Evolutionary conservation across 495 filamentous ascomycete genomes (phyloP).

Genomic region (Chaetomidium leptoderma): DNA sequence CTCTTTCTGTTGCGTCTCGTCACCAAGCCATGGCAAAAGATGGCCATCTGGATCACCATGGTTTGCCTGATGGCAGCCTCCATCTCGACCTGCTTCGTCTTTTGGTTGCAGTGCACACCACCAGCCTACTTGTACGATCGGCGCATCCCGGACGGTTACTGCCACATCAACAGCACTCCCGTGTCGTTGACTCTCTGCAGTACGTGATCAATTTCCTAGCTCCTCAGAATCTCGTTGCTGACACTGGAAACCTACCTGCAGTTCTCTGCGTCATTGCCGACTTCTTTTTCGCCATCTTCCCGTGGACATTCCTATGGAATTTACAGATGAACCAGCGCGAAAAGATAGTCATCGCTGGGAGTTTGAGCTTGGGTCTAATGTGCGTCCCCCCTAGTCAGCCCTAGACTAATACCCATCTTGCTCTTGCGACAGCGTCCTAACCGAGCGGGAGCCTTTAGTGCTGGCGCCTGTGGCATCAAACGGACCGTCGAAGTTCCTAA

Average conservation of each 20-base stretch:
- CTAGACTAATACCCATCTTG: background rate
- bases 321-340: background rate
- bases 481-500: background rate
- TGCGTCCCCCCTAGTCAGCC: background rate
- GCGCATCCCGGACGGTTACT: background rate
- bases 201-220: background rate
- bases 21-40: background rate
- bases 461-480: background rate
- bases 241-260: background rate
- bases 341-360: background rate
- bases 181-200: background rate
- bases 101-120: background rate
- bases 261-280: background rate
- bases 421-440: background rate
- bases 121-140: background rate
- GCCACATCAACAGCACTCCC: background rate
- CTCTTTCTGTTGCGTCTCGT: background rate
- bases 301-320: background rate
- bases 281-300: background rate
- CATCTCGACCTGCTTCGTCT: constrained; percentile 1
- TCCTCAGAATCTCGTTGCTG: background rate
- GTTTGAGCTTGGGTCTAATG: background rate
- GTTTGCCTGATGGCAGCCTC: background rate
- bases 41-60: background rate
- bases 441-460: background rate